Percentiles rank a stretch among this genome's conserved stretches.
These are phyloP conservation scores for Alternaria postmessia DNA, from an alignment of 2,329 filamentous ascomycete species.

Conservation along the genomic window DNA sequence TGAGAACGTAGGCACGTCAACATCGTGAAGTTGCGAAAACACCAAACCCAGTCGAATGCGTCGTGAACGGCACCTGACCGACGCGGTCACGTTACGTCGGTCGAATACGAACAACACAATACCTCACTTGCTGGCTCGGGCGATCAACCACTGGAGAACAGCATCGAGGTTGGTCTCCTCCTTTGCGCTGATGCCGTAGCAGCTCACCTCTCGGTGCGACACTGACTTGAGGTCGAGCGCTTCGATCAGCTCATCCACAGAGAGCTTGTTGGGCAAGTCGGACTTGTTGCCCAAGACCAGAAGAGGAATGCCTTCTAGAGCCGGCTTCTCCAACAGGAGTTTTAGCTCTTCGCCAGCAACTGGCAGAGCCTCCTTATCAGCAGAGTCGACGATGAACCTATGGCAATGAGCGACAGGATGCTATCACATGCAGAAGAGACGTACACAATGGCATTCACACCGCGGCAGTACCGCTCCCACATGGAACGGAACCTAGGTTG, in stretches of 20 bases:
- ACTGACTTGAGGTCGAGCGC: conserved; percentile 89
- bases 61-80: conserved; percentile 32
- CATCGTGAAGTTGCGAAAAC: conserved; percentile 41
- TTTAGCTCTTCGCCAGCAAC: conserved; percentile 93
- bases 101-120: conserved; percentile 23
- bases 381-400: conserved; percentile 95
- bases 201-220: conserved; percentile 91
- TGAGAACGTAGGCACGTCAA: conserved; percentile 48
- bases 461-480: conserved; percentile 99
- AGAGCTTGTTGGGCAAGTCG: conserved; percentile 87
- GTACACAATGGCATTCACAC: conserved; percentile 94
- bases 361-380: conserved; percentile 80
- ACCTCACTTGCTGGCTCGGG: conserved; percentile 69
- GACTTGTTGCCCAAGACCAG: conserved; percentile 97
- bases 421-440: conserved; percentile 34
- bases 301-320: conserved; percentile 87
- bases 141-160: conserved; percentile 95
- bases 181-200: conserved; percentile 98
- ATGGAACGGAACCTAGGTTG: conserved; percentile 97
- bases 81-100: conserved; percentile 36
- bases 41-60: conserved; percentile 31
- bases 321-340: conserved; percentile 82
- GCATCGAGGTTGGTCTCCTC: conserved; percentile 99
- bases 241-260: conserved; percentile 95
- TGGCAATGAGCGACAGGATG: conserved; percentile 35